These are phyloP conservation scores for Fimicolochytrium jonesii DNA, from an alignment of 192 early-diverging fungal species.

Conservation along the genomic window DNA sequence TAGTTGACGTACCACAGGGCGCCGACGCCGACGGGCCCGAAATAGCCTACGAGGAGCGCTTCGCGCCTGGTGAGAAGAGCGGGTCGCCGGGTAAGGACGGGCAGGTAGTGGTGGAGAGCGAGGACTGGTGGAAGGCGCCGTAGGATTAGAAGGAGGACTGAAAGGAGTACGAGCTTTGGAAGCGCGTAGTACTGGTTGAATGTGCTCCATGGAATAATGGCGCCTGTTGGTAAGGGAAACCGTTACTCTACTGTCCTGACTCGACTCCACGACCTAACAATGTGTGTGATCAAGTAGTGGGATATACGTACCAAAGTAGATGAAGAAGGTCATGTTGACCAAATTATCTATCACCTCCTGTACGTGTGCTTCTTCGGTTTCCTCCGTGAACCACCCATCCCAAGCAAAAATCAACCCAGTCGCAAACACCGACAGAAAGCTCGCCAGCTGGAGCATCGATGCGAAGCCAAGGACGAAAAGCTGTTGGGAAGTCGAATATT, in stretches of 20 bases:
- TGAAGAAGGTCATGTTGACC: constrained; percentile 82
- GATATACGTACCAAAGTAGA: constrained; percentile 42
- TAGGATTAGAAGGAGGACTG: constrained; percentile 62
- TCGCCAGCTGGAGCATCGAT: constrained; percentile 40
- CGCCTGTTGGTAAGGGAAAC: too few relatives aligned
- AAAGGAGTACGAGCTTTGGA: constrained; percentile 46
- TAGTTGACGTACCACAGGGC: constrained; percentile 54
- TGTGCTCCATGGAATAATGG: constrained; percentile 18
- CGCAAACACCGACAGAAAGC: constrained; percentile 73
- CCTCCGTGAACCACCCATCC: constrained; percentile 84
- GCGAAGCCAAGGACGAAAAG: constrained; percentile 18
- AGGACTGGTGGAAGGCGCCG: constrained; percentile 72
- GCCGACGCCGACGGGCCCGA: constrained; percentile 81
- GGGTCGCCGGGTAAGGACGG: too few relatives aligned
- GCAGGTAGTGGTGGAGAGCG: constrained; percentile 57
- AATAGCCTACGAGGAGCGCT: constrained; percentile 82
- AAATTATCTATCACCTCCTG: constrained; percentile 89
- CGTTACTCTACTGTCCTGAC: background rate
- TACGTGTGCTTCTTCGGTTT: constrained; percentile 74
- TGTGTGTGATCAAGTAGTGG: background rate
- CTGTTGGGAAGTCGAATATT: constrained; percentile 47
- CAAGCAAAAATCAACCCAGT: constrained; percentile 69
- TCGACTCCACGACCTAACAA: background rate
- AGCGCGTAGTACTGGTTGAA: background rate
- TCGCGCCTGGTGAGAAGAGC: constrained; percentile 55